Evolutionary conservation across 2,329 filamentous ascomycete genomes (phyloP), one percentile per base, ranked within the genome.

Genomic region (Leptographium wingfieldii): DNA sequence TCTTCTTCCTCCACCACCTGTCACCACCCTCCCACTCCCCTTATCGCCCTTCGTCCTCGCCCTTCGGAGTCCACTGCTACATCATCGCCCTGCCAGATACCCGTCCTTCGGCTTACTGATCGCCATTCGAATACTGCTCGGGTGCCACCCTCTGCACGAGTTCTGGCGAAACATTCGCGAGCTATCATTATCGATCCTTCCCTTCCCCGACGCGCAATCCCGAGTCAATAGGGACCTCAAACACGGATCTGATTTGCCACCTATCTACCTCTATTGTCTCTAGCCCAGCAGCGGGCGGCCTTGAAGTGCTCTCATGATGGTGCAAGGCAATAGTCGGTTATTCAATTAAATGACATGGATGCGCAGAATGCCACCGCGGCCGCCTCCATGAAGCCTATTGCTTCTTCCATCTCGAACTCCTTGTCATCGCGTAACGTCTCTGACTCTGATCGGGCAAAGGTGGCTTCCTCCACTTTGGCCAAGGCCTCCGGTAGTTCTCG

Each of bases 281-380:
- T 46, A 38, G 52, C 14, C 16, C 54, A 65, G 35, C 56, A 59
- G 58, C 53, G 68, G 66, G 68, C 70, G 69, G 67, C 71, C 69
- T 65, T 68, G 65, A 69, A 70, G 71, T 73, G 74, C 74, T 74
- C 80, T 76, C 80, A 83, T 75, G 74, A 83, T 83, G 80, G 77
- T 82, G 77, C 75, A 78, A 76, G 75, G 73, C 74, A 75, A 75
- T 71, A 68, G 72, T 70, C 68, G 69, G 69, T 73, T 71, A 72
- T 72, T 70, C 70, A 78, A 78, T 78, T 83, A 79, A 81, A 81
- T 83, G 81, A 77, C 76, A 84, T 84, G 81, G 81, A 84, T 82
- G 80, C 80, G 80, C 81, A 83, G 76, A 83, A 83, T 83, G 81
- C 79, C 79, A 76, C 77, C 75, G 80, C 81, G 77, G 77, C 79